Evolutionary conservation across 805 yeast species (phyloP), one percentile per base, ranked within the genome.

Genomic region (Saccharomycopsis javanensis): DNA sequence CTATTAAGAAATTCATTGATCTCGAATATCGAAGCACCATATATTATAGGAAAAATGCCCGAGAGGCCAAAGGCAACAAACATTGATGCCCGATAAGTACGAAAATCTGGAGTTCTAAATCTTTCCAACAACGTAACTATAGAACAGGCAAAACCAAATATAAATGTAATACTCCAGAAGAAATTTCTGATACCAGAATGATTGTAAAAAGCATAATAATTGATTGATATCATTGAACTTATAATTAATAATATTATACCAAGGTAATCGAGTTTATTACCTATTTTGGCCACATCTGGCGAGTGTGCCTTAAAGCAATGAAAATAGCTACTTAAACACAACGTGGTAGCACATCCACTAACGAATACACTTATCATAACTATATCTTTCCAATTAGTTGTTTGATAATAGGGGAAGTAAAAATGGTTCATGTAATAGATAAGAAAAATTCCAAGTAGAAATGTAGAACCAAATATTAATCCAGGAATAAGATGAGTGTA

Each of bases 11-110:
- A 77, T 53, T 74, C 80, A 1, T 66, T 64, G 18, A 66, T 60
- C 0, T 94, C 95, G 63, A 73, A 81, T 10, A 65, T 55, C 15
- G 61, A 57, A 2, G 77, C 60, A 0, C 91, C 90, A 11, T 72
- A 73, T 0, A 79, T 55, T 1, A 90, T 76, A 0, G 97, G 97
- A 4, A 88, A 68, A 0, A 79, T 74, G 0, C 94, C 92, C 0
- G 89, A 81, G 20, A 88, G 72, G 0, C 97, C 97, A 71, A 91
- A 90, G 1, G 78, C 64, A 7, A 90, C 83, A 69, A 90, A 90
- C 80, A 90, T 80, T 0, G 77, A 61, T 0, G 97, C 92, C 55
- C 97, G 73, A 57, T 79, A 79, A 1, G 91, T 82, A 37, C 96
- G 77, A 83, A 88, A 89, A 31, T 73, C 76, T 4, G 85, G 78